Base-by-base conservation (phyloP, 78 protist species). In the Isochrysis galbana region DNA sequence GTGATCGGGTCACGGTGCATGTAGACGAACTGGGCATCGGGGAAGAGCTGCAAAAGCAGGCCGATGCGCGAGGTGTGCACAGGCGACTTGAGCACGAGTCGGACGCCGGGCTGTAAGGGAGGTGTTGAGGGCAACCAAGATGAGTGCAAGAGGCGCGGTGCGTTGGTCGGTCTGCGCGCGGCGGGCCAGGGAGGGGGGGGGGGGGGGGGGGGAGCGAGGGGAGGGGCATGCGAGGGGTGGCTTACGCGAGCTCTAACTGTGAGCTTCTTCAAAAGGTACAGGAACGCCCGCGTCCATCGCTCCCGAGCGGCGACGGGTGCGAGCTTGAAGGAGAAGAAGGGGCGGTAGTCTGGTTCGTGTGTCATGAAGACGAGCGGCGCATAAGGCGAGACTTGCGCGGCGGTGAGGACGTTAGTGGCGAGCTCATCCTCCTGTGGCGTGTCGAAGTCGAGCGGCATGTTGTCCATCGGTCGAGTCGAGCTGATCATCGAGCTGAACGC, bases 361-460 rank as follows among this genome's bases (percentile, higher is more conserved):
- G 89, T 83, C 89, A 46, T 42, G 89, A 83, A 83, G 32, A 45
- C 21, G 34, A 46, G n/a, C 70, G 48, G 61, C 61, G n/a, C 45
- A 34, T 45, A 44, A 0, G 61, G n/a, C 44, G 61, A 45, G 54
- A 5, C 26, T n/a, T n/a, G n/a, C 46, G 46, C 48, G 36, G 48
- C 48, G 26, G 61, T 19, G 61, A 83, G 89, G 26, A 2, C 38
- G 61, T 26, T 46, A 36, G 38, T 26, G 61, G 34, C 89, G 61
- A 83, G 34, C 89, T 83, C 89, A 55, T 83, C 89, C 61, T 83
- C 89, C 61, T 83, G 89, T 3, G 89, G 89, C 70, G 47, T 46
- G 89, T 83, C 89, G 34, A 83, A 36, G 32, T 5, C 34, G 89
- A 83, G 89, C 89, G 5, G 41, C 70, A 83, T 83, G 61, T 83